These are phyloP conservation scores for Ascochyta clinopodiicola DNA, from an alignment of 2,329 filamentous ascomycete genomes.

Conservation along the genomic window DNA sequence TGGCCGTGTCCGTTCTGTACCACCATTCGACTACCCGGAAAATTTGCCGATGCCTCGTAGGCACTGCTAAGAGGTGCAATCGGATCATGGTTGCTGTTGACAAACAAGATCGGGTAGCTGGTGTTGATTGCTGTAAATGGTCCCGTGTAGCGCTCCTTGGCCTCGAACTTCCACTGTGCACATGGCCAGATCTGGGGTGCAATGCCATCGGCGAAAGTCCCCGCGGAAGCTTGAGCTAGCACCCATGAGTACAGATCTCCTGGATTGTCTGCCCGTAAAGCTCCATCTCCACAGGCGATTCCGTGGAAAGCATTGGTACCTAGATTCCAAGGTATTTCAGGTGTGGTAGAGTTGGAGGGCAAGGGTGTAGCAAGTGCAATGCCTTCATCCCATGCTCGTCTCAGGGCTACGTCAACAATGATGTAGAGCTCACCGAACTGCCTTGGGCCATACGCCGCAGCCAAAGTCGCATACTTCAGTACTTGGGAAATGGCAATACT, in stretches of 20 bases:
- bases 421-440: conserved; percentile 1
- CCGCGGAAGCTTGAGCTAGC: conserved; percentile 15
- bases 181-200: conserved; percentile 20
- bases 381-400: conserved; percentile 10
- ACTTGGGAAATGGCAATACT: conserved; percentile 3
- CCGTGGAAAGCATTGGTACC: conserved; percentile 20
- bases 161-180: conserved; percentile 25
- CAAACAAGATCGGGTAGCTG: conserved; percentile 22
- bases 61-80: conserved; percentile 26
- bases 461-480: conserved; percentile 13
- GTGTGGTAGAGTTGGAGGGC: conserved; percentile 4
- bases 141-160: conserved; percentile 22
- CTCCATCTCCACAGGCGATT: conserved; percentile 18
- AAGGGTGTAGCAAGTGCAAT: neutral
- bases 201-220: conserved; percentile 20
- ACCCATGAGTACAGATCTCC: conserved; percentile 20
- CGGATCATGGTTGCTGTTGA: conserved; percentile 23
- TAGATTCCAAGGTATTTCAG: conserved; percentile 18
- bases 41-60: conserved; percentile 21
- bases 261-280: conserved; percentile 18
- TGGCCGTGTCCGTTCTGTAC: conserved; percentile 26
- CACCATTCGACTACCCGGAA: conserved; percentile 20
- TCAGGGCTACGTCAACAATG: conserved; percentile 2
- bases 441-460: conserved; percentile 4
- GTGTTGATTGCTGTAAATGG: conserved; percentile 22